Percentiles rank a stretch among this genome's conserved stretches.
Conservation (phyloP, 345 rosid species). For the Litchi chinensis region DNA sequence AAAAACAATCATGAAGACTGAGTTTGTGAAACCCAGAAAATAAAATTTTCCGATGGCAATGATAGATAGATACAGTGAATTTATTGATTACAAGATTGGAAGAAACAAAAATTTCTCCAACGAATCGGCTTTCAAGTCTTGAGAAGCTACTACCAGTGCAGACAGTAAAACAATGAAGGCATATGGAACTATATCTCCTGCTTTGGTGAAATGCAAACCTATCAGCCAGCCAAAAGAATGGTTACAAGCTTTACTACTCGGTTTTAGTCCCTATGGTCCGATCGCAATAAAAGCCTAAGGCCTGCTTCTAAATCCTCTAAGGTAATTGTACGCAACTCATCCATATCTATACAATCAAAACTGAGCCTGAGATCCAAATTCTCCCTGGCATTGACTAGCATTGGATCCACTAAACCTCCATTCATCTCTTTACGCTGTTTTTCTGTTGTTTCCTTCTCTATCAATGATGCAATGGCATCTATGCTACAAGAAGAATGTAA, state of each 20-base stretch:
- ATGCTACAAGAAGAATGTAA: conserved; percentile 67
- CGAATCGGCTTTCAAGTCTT: conserved; percentile 13
- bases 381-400: conserved; percentile 92
- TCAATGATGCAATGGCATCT: conserved; percentile 62
- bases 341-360: conserved; percentile 75
- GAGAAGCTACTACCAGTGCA: background rate
- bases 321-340: conserved; percentile 68
- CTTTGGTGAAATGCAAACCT: conserved; percentile 9
- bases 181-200: background rate
- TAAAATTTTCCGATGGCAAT: background rate
- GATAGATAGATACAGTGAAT: conserved; percentile 2
- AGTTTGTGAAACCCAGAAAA: background rate
- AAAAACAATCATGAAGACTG: background rate
- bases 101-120: background rate
- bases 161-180: conserved; percentile 7
- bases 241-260: background rate
- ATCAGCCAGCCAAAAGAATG: background rate
- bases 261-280: conserved; percentile 14
- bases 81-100: conserved; percentile 5
- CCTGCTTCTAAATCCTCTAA: conserved; percentile 79
- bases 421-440: conserved; percentile 91
- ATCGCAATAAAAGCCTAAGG: conserved; percentile 50
- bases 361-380: conserved; percentile 79
- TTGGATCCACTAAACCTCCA: conserved; percentile 82
- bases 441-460: conserved; percentile 73